phyloP scores from a whole-genome alignment of 331 rosid species.

The Erythrophleum ivorense region DNA sequence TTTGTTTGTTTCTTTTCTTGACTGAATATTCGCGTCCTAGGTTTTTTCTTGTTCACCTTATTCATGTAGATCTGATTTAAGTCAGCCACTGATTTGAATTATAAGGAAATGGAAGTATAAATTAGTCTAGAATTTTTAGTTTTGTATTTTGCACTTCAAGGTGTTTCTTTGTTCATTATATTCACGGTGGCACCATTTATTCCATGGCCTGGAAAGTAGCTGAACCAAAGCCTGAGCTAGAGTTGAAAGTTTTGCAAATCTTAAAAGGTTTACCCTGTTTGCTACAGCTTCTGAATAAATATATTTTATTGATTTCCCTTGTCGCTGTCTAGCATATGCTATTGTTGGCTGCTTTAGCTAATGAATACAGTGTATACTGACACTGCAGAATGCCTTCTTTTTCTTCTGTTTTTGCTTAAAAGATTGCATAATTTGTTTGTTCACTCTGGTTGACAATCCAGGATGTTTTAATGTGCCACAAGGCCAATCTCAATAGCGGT shows the following conservation, averaged over 20 bases:
- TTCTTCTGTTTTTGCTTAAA: background rate
- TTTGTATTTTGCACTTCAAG: slow-evolving; percentile 26
- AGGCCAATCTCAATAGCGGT: slow-evolving; percentile 11
- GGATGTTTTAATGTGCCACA: slow-evolving; percentile 8
- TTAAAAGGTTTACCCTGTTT: background rate
- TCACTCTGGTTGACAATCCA: slow-evolving; percentile 9
- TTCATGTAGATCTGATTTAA: slow-evolving; percentile 52
- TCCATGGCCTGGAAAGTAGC: slow-evolving; percentile 11
- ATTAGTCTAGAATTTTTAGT: background rate
- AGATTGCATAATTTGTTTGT: slow-evolving; percentile 15
- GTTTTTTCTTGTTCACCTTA: slow-evolving; percentile 20
- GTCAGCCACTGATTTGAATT: slow-evolving; percentile 31
- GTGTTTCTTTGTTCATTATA: slow-evolving; percentile 21
- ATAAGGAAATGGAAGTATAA: background rate
- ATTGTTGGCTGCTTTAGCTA: slow-evolving; percentile 28
- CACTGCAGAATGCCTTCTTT: background rate
- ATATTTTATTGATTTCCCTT: background rate
- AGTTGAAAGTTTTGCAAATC: background rate
- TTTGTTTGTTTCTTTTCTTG: background rate
- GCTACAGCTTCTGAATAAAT: background rate
- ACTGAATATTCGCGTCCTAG: background rate
- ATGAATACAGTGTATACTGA: slow-evolving; percentile 6
- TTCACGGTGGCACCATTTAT: slow-evolving; percentile 9
- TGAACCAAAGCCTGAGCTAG: slow-evolving; percentile 15
- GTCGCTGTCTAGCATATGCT: background rate